Base-by-base conservation (phyloP, 805 yeast genomes). In the Candida insectorum region DNA sequence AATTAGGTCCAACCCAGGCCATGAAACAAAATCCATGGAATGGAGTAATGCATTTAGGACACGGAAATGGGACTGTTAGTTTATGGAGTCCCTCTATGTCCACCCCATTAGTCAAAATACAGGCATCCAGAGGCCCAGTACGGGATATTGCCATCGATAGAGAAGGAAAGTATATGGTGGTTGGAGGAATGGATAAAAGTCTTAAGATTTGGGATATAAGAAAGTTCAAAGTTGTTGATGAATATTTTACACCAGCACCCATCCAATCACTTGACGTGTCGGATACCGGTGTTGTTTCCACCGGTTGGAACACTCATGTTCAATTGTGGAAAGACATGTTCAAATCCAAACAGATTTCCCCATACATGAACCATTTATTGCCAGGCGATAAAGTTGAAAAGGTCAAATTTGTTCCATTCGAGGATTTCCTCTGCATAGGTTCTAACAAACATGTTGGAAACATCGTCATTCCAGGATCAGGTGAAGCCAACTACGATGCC, bases 401-500 rank as follows among this genome's bases (percentile, higher is more conserved):
- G 36, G 65, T 79, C 25, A 74, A 73, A 49, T 88, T 81, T 55
- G 94, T 91, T 24, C 98, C 98, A 10, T 93, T 81, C 60, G 98
- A 93, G 65, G 98, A 93, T 84, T 67, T 91, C n/a, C 68, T 93
- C 16, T 95, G 96, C 16, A 75, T 84, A 8, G 97, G 97, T 2
- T 94, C 87, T 54, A 69, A 75, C 31, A 60, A 63, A 52, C 95
- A 96, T 28, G 70, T 88, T 25, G 75, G 81, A n/a, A 80, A 93
- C n/a, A 47, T 93, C 40, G 82, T 93, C 46, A 73, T 93, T 38
- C 98, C 98, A 25, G 98, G 98, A 16, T 70, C 97, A 26, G 98
- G 98, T 68, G 98, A 93, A 65, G 96, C 98, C 41, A 93, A 93
- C 62, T 88, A 77, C 58, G 98, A 93, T 66, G 88, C 97, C 3